These are phyloP conservation scores for Xylaria nigripes DNA, from an alignment of 495 filamentous ascomycete genomes.

Conservation along the genomic window DNA sequence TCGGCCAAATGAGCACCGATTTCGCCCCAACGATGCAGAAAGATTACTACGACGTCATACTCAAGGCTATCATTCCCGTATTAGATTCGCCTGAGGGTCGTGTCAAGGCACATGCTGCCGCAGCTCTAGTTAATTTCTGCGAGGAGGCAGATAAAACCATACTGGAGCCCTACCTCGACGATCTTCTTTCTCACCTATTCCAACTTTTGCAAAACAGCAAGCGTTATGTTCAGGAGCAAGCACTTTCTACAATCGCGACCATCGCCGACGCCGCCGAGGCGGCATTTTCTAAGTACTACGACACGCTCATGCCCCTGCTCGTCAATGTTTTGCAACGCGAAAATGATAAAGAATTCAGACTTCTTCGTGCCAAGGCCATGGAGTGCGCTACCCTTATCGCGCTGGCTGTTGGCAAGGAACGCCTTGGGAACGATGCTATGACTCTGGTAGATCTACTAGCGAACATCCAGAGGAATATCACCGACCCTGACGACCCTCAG, in stretches of 20 bases:
- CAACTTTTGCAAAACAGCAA: slow-evolving; percentile 79
- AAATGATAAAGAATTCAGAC: slow-evolving; percentile 82
- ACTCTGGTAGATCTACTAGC: slow-evolving; percentile 79
- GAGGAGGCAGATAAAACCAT: slow-evolving; percentile 93
- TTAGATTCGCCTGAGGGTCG: slow-evolving; percentile 83
- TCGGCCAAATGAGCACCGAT: slow-evolving; percentile 99
- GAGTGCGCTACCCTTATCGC: slow-evolving; percentile 98
- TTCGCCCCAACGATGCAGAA: slow-evolving; percentile 98
- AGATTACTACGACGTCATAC: slow-evolving; percentile 77
- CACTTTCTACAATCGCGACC: slow-evolving; percentile 94
- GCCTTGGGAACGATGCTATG: slow-evolving; percentile 79
- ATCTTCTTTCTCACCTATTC: slow-evolving; percentile 73
- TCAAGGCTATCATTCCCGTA: slow-evolving; percentile 88
- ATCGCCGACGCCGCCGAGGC: slow-evolving; percentile 96
- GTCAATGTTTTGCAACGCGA: slow-evolving; percentile 82
- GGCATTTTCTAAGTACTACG: slow-evolving; percentile 93
- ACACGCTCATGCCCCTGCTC: slow-evolving; percentile 86
- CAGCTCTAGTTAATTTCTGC: slow-evolving; percentile 97
- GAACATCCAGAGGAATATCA: slow-evolving; percentile 76
- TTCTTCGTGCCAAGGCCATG: slow-evolving; percentile 96
- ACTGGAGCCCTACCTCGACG: slow-evolving; percentile 88
- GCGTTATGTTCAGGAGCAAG: slow-evolving; percentile 96
- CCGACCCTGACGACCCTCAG: slow-evolving; percentile 91
- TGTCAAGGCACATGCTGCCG: slow-evolving; percentile 94
- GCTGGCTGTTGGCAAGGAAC: slow-evolving; percentile 86